These are phyloP conservation scores for Phytophthora ohioensis DNA, from an alignment of 352 stramenopile genomes.

Conservation along the genomic window DNA sequence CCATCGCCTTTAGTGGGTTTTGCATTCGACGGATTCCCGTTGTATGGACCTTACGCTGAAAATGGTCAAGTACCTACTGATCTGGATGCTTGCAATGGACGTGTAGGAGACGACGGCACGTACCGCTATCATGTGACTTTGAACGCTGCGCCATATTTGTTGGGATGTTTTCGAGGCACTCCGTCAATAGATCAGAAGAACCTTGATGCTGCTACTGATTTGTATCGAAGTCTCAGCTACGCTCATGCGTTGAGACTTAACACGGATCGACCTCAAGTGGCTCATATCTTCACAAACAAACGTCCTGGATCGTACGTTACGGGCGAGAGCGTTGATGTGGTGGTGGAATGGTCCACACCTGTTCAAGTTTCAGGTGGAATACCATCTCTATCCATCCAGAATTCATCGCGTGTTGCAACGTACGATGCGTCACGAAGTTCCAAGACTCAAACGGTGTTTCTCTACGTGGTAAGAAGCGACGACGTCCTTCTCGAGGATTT, in stretches of 20 bases:
- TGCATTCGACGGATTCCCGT: slow-evolving; percentile 77
- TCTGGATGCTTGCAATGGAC: slow-evolving; percentile 77
- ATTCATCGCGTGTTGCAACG: slow-evolving; percentile 43
- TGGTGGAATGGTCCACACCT: slow-evolving; percentile 64
- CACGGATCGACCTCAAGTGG: slow-evolving; percentile 51
- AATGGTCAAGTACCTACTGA: slow-evolving; percentile 53
- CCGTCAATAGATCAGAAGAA: slow-evolving; percentile 17
- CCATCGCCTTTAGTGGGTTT: slow-evolving; percentile 75
- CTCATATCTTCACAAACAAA: slow-evolving; percentile 74
- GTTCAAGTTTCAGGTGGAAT: slow-evolving; percentile 45
- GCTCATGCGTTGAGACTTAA: slow-evolving; percentile 57
- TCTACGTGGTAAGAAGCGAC: slow-evolving; percentile 47
- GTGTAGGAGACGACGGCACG: slow-evolving; percentile 62
- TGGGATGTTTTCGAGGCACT: slow-evolving; percentile 69
- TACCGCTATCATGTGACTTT: slow-evolving; percentile 78
- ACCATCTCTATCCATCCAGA: slow-evolving; percentile 52
- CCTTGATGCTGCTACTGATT: slow-evolving; percentile 29
- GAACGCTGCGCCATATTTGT: slow-evolving; percentile 53
- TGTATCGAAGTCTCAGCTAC: slow-evolving; percentile 72
- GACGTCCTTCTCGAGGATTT: slow-evolving; percentile 45
- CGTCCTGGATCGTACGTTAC: slow-evolving; percentile 56
- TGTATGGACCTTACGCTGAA: slow-evolving; percentile 71
- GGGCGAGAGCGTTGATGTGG: slow-evolving; percentile 71
- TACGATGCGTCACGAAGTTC: slow-evolving; percentile 58
- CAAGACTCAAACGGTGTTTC: slow-evolving; percentile 50